Evolutionary conservation across 306 rosid species (phyloP), one percentile per base, ranked within the genome.

Genomic region (Astragalus glycyphyllos): DNA sequence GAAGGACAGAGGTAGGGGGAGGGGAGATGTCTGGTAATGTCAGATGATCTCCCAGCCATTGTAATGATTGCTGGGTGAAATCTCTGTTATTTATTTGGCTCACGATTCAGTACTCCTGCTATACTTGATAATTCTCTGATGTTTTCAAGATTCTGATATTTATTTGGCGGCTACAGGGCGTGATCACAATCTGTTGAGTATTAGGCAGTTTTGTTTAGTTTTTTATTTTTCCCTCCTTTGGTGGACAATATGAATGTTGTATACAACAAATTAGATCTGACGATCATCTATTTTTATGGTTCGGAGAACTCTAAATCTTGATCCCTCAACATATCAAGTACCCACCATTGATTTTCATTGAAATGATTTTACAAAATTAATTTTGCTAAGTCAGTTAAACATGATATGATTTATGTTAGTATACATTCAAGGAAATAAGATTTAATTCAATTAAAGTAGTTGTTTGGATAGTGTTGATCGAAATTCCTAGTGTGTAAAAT

Each of bases 81-180:
- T 58, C 11, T 5, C 49, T 11, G 44, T 8, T 15, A 34, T 55
- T 17, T 29, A 41, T 73, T 50, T 29, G 2, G 72, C 32, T 11
- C 31, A 54, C 38, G 67, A 56, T 17, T 74, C 14, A 57, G 60
- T 46, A 31, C 40, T 42, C 49, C 17, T 32, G 5, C 55, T n/a
- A 35, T 23, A 16, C 58, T 65, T 9, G 12, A 53, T 56, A 37
- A 7, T 51, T 23, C 7, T 14, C 2, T 8, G 16, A 53, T 55
- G 47, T 32, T 38, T 74, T 55, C 3, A 35, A 17, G 42, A 20
- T 20, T 20, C 23, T 20, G 23, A 20, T 20, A 20, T 20, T 20
- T 20, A 20, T 20, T 20, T 20, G 23, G 23, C 23, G 23, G 23
- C 23, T 20, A 20, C 37, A 56, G 59, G 15, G 68, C 6, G 59